Percentiles rank a stretch among this genome's conserved stretches.
Conservation (phyloP, 441 rosid species). For the Dalechampia spathulata region DNA sequence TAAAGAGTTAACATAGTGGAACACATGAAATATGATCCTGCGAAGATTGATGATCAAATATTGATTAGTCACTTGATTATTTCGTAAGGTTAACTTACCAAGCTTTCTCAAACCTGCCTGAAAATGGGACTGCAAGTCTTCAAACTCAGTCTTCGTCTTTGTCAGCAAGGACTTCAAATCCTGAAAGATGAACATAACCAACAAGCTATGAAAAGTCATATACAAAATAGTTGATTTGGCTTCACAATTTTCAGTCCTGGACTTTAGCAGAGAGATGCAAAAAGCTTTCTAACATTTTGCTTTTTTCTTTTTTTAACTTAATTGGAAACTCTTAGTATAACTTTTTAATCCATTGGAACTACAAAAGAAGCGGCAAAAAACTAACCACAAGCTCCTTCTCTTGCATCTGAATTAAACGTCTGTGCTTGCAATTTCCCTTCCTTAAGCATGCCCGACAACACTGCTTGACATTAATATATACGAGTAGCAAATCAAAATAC, state of each 20-base stretch:
- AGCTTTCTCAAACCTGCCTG: conserved; percentile 54
- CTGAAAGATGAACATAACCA: conserved; percentile 32
- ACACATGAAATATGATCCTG: background rate
- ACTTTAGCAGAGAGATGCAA: no score
- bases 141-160: conserved; percentile 55
- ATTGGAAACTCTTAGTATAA: background rate
- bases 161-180: conserved; percentile 56
- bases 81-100: conserved; percentile 32
- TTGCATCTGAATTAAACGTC: conserved; percentile 47
- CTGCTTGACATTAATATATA: conserved; percentile 32
- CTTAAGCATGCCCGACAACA: conserved; percentile 33
- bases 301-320: background rate
- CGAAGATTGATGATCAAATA: background rate
- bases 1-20: background rate
- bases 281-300: background rate
- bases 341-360: background rate
- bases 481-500: background rate
- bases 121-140: conserved; percentile 48
- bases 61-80: background rate
- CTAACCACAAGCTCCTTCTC: conserved; percentile 72
- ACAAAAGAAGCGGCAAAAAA: conserved; percentile 6
- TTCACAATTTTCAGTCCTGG: no score
- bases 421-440: conserved; percentile 38
- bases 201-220: background rate
- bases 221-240: no score